Base-by-base conservation (phyloP, 2,329 filamentous ascomycete species). In the Trematosphaeria pertusa region DNA sequence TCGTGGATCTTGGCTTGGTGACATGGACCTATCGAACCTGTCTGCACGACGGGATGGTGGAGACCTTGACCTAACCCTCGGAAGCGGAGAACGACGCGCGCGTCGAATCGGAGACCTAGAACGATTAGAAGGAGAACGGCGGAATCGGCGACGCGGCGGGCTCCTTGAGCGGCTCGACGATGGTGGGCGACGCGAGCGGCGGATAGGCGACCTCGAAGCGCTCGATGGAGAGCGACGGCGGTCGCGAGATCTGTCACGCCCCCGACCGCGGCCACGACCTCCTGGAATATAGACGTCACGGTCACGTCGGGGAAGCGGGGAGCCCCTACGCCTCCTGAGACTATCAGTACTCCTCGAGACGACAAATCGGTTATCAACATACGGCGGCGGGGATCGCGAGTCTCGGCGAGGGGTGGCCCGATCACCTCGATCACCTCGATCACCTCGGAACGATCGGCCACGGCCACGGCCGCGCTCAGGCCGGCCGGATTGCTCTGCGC, bases 281-380 rank as follows among this genome's bases (percentile, higher is more conserved):
- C 71, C 61, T 12, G 83, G 83, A 28, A 84, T 75, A 60, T 86
- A 86, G 20, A 79, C 77, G 63, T 86, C 83, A 47, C 75, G 74
- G 42, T 79, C 77, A 24, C 80, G 79, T 32, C 79, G 72, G 36
- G 73, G 67, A 47, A 76, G 75, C 48, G 73, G 72, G 46, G 75
- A 76, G 54, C 77, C 76, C 45, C 77, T 74, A 44, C 74, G 70
- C 56, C 76, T 71, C 58, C 80, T 75, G 43, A 73, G 12, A 35
- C 15, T 50, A 54, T 67, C 39, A 67, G 58, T 22, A 38, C 17
- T 21, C 20, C 17, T n/a, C 21, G 6, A 28, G 8, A 20, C 2
- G 11, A 17, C 17, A 10, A 9, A 20, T n/a, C 12, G n/a, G 12
- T n/a, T 20, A n/a, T 5, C 3, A 4, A 49, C 65, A 12, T 59